Percentiles rank a stretch among this genome's conserved stretches.
Conservation (phyloP, 495 filamentous ascomycete genomes). For the Penicillium longicatenatum region DNA sequence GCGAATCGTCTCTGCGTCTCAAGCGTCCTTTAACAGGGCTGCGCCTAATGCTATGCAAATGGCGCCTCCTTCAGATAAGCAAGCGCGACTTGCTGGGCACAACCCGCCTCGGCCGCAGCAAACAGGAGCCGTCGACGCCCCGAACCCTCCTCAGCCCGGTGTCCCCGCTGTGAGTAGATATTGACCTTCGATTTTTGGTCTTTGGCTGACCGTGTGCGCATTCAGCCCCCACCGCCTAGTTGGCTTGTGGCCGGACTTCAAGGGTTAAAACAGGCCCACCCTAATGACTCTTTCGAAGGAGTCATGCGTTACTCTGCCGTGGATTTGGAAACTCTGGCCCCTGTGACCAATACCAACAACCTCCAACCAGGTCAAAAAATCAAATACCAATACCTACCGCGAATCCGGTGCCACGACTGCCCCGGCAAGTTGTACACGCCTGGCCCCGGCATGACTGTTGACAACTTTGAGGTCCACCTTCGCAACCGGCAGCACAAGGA, state of each 20-base stretch:
- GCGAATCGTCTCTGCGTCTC: slow-evolving; percentile 19
- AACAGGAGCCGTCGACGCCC: slow-evolving; percentile 64
- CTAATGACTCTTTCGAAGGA: slow-evolving; percentile 78
- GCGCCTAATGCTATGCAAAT: slow-evolving; percentile 43
- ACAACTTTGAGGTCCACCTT: slow-evolving; percentile 91
- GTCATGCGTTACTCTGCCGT: slow-evolving; percentile 84
- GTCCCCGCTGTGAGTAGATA: slow-evolving; percentile 59
- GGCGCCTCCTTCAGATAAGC: slow-evolving; percentile 56
- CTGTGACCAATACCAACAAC: slow-evolving; percentile 50
- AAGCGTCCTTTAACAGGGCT: slow-evolving; percentile 5
- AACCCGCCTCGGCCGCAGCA: slow-evolving; percentile 47
- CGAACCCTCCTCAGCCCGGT: slow-evolving; percentile 56
- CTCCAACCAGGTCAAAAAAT: slow-evolving; percentile 51
- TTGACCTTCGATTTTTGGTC: slow-evolving; percentile 18
- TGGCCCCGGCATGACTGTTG: slow-evolving; percentile 76
- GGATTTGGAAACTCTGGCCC: slow-evolving; percentile 62
- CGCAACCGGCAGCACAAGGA: slow-evolving; percentile 77
- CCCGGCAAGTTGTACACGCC: slow-evolving; percentile 92
- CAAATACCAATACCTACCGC: slow-evolving; percentile 75
- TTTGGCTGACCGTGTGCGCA: slow-evolving; percentile 26
- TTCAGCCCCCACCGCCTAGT: slow-evolving; percentile 71
- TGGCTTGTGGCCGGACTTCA: slow-evolving; percentile 75
- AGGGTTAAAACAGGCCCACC: slow-evolving; percentile 63
- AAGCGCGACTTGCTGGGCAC: slow-evolving; percentile 35
- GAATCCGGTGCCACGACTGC: slow-evolving; percentile 89